Percentiles rank a stretch among this genome's conserved stretches.
Conservation (phyloP, 805 yeast genomes). For the Metschnikowia henanensis region DNA sequence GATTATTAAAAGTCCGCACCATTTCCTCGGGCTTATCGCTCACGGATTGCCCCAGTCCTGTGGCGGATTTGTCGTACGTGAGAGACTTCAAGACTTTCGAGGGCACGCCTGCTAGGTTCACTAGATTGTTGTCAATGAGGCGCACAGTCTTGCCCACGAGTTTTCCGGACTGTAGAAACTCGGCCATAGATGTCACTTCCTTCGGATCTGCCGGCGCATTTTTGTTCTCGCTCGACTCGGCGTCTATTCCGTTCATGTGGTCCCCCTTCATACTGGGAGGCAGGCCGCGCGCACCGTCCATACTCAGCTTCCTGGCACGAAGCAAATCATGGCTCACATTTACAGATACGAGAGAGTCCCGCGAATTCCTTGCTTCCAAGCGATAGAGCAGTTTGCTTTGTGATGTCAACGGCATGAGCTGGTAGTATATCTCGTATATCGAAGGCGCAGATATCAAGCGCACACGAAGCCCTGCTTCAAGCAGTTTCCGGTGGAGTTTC, state of each 20-base stretch:
- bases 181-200: neutral
- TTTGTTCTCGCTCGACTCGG: too few relatives aligned
- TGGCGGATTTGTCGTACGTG: conserved; percentile 12
- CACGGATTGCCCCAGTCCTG: conserved; percentile 12
- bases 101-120: conserved; percentile 36
- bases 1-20: conserved; percentile 38
- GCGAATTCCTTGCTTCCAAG: conserved; percentile 3
- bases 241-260: neutral
- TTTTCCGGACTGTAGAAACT: conserved; percentile 9
- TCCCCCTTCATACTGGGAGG: neutral
- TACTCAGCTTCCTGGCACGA: conserved; percentile 1
- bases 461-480: conserved; percentile 52
- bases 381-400: conserved; percentile 19
- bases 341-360: conserved; percentile 5
- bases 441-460: conserved; percentile 49
- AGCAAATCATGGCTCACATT: conserved; percentile 10
- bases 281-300: neutral
- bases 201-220: too few relatives aligned
- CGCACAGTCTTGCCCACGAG: conserved; percentile 30
- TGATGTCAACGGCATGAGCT: conserved; percentile 36
- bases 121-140: conserved; percentile 39
- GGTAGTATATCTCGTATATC: conserved; percentile 43
- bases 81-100: conserved; percentile 37
- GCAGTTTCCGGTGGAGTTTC: conserved; percentile 42
- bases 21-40: conserved; percentile 11